Conservation (phyloP, 768 basidiomycete species). For the Tricholoma bakamatsutake region DNA sequence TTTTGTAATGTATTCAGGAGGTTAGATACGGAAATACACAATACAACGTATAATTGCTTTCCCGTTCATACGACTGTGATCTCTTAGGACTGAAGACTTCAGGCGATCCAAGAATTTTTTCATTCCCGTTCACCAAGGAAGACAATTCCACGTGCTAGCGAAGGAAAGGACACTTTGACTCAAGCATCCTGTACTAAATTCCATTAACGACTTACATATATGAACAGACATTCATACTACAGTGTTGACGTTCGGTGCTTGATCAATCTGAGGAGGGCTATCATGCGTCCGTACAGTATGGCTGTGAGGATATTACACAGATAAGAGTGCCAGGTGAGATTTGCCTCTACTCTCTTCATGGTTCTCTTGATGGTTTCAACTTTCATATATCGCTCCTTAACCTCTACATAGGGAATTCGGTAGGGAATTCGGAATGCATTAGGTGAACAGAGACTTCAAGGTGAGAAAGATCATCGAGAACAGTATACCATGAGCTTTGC, state of each 20-base stretch:
- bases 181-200: background rate
- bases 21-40: slow-evolving; percentile 28
- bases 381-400: no score
- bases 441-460: no score
- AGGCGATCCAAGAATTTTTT: slow-evolving; percentile 29
- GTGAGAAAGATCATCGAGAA: slow-evolving; percentile 48
- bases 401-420: no score
- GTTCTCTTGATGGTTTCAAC: no score
- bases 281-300: slow-evolving; percentile 17
- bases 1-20: slow-evolving; percentile 34
- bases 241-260: slow-evolving; percentile 26
- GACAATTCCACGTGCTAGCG: slow-evolving; percentile 19
- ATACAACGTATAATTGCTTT: slow-evolving; percentile 21
- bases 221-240: slow-evolving; percentile 9
- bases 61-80: background rate
- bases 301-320: slow-evolving; percentile 18
- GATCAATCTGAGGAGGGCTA: slow-evolving; percentile 36
- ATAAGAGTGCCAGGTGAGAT: slow-evolving; percentile 52
- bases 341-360: no score
- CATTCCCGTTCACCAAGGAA: slow-evolving; percentile 27
- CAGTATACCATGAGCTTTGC: slow-evolving; percentile 53
- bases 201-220: background rate
- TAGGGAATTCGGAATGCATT: no score
- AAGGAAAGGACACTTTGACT: slow-evolving; percentile 6
- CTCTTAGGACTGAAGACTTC: slow-evolving; percentile 24